Conservation (phyloP, 2,329 filamentous ascomycete genomes). For the Colletotrichum sojae region DNA sequence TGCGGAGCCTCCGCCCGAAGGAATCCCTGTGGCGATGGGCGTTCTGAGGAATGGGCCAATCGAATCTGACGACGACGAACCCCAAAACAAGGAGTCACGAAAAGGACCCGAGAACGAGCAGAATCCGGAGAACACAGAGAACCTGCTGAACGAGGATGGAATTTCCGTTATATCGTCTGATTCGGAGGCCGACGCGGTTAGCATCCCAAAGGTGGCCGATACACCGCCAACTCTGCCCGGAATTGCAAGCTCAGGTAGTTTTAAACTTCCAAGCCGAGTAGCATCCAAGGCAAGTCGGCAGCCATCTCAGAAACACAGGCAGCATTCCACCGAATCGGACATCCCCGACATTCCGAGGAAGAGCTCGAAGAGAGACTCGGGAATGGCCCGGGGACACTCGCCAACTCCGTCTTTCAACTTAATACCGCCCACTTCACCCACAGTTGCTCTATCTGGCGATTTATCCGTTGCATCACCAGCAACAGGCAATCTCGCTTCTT, state of each 20-base stretch:
- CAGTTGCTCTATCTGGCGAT: constrained; percentile 32
- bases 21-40: constrained; percentile 75
- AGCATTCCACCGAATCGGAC: constrained; percentile 50
- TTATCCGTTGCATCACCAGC: neutral
- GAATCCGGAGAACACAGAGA: constrained; percentile 44
- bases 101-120: constrained; percentile 40
- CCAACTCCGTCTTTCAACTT: constrained; percentile 54
- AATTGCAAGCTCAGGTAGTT: constrained; percentile 70
- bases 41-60: constrained; percentile 73
- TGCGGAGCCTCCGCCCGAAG: constrained; percentile 77
- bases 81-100: constrained; percentile 47
- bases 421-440: constrained; percentile 39
- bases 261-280: constrained; percentile 75
- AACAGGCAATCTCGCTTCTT: constrained; percentile 16
- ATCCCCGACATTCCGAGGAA: constrained; percentile 77
- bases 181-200: constrained; percentile 61
- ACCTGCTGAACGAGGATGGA: constrained; percentile 62
- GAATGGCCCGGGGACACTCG: constrained; percentile 50
- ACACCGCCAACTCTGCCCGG: constrained; percentile 71
- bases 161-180: constrained; percentile 53
- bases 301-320: constrained; percentile 52
- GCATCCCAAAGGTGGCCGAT: constrained; percentile 59
- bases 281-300: constrained; percentile 70
- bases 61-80: constrained; percentile 72
- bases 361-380: constrained; percentile 77